Evolutionary conservation across 139 green algal genomes (phyloP).

Genomic region (Tetratostichococcus sp.): DNA sequence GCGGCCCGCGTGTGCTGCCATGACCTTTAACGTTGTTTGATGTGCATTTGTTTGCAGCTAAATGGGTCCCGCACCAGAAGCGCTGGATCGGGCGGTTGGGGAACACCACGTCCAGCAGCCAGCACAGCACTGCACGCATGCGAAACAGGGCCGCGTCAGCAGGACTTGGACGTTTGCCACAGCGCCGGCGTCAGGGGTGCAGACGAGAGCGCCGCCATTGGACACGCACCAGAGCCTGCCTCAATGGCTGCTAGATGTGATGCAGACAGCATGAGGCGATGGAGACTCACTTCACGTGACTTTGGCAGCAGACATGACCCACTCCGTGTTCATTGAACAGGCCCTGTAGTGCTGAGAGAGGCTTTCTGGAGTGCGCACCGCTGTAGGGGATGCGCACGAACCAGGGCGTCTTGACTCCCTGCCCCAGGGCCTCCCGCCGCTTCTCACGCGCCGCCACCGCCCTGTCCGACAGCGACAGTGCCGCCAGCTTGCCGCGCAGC

Average conservation of each 20-base stretch:
- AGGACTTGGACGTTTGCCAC: too few species aligned
- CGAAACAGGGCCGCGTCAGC: too few species aligned
- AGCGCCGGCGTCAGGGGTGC: too few species aligned
- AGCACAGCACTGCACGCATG: constrained; percentile 41
- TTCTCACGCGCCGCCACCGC: constrained; percentile 74
- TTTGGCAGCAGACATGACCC: neutral
- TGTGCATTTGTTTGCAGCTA: constrained; percentile 2
- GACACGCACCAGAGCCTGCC: too few species aligned
- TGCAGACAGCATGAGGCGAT: constrained; percentile 6
- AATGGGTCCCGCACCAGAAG: constrained; percentile 11
- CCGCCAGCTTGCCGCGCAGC: constrained; percentile 39
- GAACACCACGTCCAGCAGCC: constrained; percentile 70
- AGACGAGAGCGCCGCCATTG: constrained; percentile 18
- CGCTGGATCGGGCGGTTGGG: constrained; percentile 67
- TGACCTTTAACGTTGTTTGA: too few species aligned
- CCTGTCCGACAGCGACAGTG: constrained; percentile 72
- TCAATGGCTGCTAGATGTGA: constrained; percentile 45
- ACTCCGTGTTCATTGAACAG: too few species aligned
- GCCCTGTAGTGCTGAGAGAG: neutral
- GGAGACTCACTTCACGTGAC: neutral
- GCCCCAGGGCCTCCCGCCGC: constrained; percentile 20
- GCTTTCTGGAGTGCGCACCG: neutral
- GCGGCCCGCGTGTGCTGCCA: too few species aligned
- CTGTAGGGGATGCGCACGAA: neutral
- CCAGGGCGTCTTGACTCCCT: constrained; percentile 39